Evolutionary conservation across 2,329 filamentous ascomycete species (phyloP), one percentile per base, ranked within the genome.

Genomic region (Penicillium sp.): DNA sequence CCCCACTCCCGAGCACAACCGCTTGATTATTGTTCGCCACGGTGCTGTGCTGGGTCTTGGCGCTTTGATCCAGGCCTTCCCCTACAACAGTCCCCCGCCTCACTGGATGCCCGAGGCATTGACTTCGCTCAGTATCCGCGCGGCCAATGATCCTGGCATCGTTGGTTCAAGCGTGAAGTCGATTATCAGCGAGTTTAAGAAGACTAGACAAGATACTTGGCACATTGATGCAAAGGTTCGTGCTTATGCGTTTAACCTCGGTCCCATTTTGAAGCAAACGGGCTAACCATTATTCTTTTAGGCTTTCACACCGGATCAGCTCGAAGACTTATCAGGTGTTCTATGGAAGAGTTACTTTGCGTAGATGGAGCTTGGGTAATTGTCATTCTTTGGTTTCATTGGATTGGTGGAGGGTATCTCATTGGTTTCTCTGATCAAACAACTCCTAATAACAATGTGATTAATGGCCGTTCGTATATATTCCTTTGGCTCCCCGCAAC

Each of bases 341-440:
- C 80, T 99, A 51, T 99, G 94, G 94, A 99, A 99, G 87, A 97
- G 93, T 75, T 99, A 99, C 73, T 99, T 99, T 79, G 95, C 92
- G 40, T 96, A 79, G 36, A 27, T 46, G 25, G 27, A 27, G 44
- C 39, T 36, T 44, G 5, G 38, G 21, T 44, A 16, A 25, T 38
- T 16, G 2, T 4, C n/a, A 19, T 7, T 33, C 39, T 52, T 57
- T 13, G 2, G 21, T 44, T 38, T 19, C 29, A 36, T 45, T 19
- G n/a, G n/a, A 31, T 19, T 19, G 43, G 16, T 7, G 4, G n/a
- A 31, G 13, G 23, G 21, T 40, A 41, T 44, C 25, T 46, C 43
- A 39, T 56, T 31, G 29, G 25, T 56, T 34, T 34, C 19, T 43
- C 33, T 41, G 36, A 29, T 3, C 25, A 10, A 16, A 15, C 16